These are phyloP conservation scores for Alternaria sp. DNA, from an alignment of 2,329 filamentous ascomycete genomes.

Conservation along the genomic window DNA sequence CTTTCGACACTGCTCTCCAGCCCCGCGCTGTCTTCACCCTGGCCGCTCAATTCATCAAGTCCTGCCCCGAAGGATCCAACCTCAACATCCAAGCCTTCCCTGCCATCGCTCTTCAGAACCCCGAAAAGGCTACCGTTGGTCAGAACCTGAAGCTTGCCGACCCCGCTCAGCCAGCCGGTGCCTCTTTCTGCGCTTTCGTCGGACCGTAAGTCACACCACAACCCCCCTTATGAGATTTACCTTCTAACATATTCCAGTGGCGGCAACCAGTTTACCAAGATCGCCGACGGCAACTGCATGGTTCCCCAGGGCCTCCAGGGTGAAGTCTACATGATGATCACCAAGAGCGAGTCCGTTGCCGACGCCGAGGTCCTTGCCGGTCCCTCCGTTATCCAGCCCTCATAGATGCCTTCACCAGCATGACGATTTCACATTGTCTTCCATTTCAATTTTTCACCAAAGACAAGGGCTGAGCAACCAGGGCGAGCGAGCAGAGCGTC, in stretches of 20 bases:
- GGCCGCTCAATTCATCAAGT: conserved; percentile 75
- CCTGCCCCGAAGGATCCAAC: conserved; percentile 72
- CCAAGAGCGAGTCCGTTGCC: conserved; percentile 55
- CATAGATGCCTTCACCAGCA: conserved; percentile 33
- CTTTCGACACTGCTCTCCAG: conserved; percentile 75
- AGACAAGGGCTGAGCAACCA: conserved; percentile 8
- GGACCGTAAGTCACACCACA: conserved; percentile 61
- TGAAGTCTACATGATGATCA: conserved; percentile 73
- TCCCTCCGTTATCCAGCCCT: conserved; percentile 51
- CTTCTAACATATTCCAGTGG: conserved; percentile 41
- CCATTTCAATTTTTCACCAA: conserved; percentile 10
- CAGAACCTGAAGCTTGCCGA: conserved; percentile 52
- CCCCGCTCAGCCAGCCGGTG: conserved; percentile 51
- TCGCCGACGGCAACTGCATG: conserved; percentile 65
- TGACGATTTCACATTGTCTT: conserved; percentile 15
- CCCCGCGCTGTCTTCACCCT: conserved; percentile 77
- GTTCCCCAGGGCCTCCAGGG: conserved; percentile 71
- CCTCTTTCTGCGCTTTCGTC: conserved; percentile 72
- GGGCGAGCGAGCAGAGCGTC: conserved; percentile 9
- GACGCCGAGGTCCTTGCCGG: conserved; percentile 68
- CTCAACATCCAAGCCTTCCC: conserved; percentile 72
- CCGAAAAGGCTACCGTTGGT: conserved; percentile 54
- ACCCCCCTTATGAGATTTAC: not conserved
- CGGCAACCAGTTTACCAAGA: conserved; percentile 62
- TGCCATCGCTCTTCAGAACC: conserved; percentile 61